Percentiles rank a stretch among this genome's conserved stretches.
These are phyloP conservation scores for Anthoceros angustus DNA, from an alignment of 225 moss, liverwort and hornwort genomes.

Conservation along the genomic window DNA sequence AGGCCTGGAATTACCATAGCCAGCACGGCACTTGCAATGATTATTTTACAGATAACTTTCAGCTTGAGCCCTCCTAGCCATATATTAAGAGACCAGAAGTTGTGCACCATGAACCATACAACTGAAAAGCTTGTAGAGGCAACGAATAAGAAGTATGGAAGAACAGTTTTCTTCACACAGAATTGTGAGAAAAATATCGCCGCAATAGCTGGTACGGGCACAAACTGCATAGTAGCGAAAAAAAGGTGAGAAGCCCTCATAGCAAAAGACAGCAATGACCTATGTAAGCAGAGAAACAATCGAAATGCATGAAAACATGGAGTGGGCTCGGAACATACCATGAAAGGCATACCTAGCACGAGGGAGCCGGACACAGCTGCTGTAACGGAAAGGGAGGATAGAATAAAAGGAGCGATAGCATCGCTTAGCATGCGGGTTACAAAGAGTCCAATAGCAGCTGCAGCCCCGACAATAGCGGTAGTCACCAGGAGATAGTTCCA, in stretches of 20 bases:
- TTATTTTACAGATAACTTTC: slow-evolving; percentile 57
- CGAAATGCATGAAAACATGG: neutral
- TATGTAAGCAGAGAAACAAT: neutral
- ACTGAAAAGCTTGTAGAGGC: slow-evolving; percentile 46
- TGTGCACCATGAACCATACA: slow-evolving; percentile 78
- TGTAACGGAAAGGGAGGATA: slow-evolving; percentile 45
- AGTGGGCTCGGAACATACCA: slow-evolving; percentile 26
- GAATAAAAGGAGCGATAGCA: slow-evolving; percentile 31
- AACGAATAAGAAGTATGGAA: slow-evolving; percentile 60
- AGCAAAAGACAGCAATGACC: neutral
- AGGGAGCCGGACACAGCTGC: slow-evolving; percentile 74
- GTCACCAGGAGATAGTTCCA: slow-evolving; percentile 83
- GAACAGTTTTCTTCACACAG: slow-evolving; percentile 42
- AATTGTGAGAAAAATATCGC: slow-evolving; percentile 70
- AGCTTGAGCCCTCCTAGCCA: slow-evolving; percentile 89
- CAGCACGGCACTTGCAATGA: slow-evolving; percentile 62
- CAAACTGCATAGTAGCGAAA: slow-evolving; percentile 45
- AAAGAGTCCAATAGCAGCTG: slow-evolving; percentile 56
- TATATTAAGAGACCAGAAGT: slow-evolving; percentile 79
- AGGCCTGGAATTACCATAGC: slow-evolving; percentile 78
- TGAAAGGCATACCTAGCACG: slow-evolving; percentile 78
- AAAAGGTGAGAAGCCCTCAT: neutral
- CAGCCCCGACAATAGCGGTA: slow-evolving; percentile 64
- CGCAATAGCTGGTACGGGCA: slow-evolving; percentile 65
- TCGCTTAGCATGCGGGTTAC: slow-evolving; percentile 63